Evolutionary conservation across 2,329 filamentous ascomycete genomes (phyloP).

Genomic region (Fusarium praegraminearum): DNA sequence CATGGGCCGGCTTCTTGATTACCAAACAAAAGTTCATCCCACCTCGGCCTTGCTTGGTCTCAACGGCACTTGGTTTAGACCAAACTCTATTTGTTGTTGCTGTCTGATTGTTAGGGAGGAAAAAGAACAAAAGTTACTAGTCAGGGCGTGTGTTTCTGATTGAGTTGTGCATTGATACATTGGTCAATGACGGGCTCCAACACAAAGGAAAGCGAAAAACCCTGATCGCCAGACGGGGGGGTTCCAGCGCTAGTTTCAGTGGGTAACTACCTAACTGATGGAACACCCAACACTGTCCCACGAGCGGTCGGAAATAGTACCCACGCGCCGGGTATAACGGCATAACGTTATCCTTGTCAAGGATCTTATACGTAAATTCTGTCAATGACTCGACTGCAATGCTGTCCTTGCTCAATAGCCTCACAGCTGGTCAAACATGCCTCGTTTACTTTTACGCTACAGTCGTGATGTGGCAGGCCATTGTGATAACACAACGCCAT

Average conservation of each 20-base stretch:
- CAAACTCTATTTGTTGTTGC: conserved; percentile 29
- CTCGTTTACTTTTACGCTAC: background rate
- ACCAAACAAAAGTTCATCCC: conserved; percentile 18
- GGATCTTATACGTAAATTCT: conserved; percentile 22
- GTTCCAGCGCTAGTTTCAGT: conserved; percentile 21
- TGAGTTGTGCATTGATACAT: conserved; percentile 5
- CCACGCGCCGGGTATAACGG: conserved; percentile 34
- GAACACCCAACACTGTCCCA: background rate
- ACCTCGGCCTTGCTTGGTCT: conserved; percentile 13
- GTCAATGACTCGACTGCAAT: conserved; percentile 11
- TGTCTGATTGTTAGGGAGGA: background rate
- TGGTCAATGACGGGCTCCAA: conserved; percentile 30
- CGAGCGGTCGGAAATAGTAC: conserved; percentile 37
- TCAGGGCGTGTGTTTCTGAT: conserved; percentile 14
- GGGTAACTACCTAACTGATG: background rate
- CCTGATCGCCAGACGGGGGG: conserved; percentile 37
- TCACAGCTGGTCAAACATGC: conserved; percentile 5
- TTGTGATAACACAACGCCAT: background rate
- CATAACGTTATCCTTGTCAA: conserved; percentile 18
- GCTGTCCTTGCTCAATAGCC: conserved; percentile 19
- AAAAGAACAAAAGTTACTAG: background rate
- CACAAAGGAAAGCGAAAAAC: conserved; percentile 18
- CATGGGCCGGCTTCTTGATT: conserved; percentile 20
- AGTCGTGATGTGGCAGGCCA: background rate
- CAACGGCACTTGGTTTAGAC: conserved; percentile 25